Conservation (phyloP, 2,329 filamentous ascomycete species). For the Venturia nashicola region DNA sequence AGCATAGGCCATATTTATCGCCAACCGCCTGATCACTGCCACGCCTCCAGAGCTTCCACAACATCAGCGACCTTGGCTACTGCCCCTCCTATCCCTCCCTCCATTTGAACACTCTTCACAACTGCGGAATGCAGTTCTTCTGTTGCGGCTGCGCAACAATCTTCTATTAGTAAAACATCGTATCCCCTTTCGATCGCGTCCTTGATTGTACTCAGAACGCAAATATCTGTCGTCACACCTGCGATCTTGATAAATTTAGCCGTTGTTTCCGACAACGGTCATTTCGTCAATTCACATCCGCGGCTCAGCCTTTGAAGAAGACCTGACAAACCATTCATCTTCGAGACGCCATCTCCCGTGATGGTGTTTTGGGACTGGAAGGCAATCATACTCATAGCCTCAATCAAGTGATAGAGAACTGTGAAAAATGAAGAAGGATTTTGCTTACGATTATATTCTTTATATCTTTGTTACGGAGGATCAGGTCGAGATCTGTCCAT, state of each 20-base stretch:
- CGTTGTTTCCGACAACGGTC: too few species aligned
- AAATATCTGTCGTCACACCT: conserved; percentile 45
- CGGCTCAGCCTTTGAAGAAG: too few species aligned
- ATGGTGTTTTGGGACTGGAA: too few species aligned
- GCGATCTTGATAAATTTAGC: conserved; percentile 20
- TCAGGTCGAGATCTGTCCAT: conserved; percentile 42
- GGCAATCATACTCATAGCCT: too few species aligned
- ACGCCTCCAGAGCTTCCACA: neutral
- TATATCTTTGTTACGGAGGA: conserved; percentile 38
- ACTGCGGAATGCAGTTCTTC: conserved; percentile 28
- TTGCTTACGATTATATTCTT: conserved; percentile 33
- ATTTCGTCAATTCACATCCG: too few species aligned
- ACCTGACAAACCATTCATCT: too few species aligned
- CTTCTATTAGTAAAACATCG: conserved; percentile 39
- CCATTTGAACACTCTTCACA: conserved; percentile 32
- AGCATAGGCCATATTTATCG: too few species aligned
- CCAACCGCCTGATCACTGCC: neutral
- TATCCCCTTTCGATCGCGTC: conserved; percentile 45
- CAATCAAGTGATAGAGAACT: too few species aligned
- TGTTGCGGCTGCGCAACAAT: conserved; percentile 33
- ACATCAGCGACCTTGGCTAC: conserved; percentile 13
- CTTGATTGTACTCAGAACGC: conserved; percentile 42
- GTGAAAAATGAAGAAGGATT: too few species aligned
- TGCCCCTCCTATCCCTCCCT: conserved; percentile 21
- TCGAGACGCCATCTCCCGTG: too few species aligned